Base-by-base conservation (phyloP, 177 flowering plant species). In the Vitis hybrid region DNA sequence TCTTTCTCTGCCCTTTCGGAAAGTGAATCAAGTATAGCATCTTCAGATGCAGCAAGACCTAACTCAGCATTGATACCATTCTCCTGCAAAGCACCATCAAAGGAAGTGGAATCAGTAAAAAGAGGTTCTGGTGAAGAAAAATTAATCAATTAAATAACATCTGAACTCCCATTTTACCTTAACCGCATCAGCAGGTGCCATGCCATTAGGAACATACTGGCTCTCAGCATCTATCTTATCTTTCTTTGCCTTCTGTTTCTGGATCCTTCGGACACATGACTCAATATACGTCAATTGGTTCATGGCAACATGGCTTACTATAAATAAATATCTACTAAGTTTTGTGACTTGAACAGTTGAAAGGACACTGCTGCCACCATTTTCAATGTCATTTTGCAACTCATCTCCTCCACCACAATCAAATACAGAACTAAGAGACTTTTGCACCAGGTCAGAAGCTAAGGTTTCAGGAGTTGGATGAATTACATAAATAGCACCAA, bases 41-140 rank as follows among this genome's bases (percentile, higher is more conserved):
- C 99, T 72, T 93, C 95, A 64, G 98, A 90, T 32, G 94, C 95
- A 68, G 90, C 86, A 66, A 96, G 74, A 62, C 99, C 99, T 68
- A 96, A 80, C 78, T 96, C 98, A 56, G 92, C 87, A 82, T 85
- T 93, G 62, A 96, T 93, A 60, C 86, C 82, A 70, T 72, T 79
- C 11, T 87, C 94, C 99, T 96, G 87, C 69, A 80, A 64, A 32
- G 48, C 56, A 81, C n/a, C 12, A 21, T 59, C 54, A 71, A 64
- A 69, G 15, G 61, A 24, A 57, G 8, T 40, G 46, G 6, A 5
- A 40, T 32, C 6, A 18, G 17, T 32, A 54, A 21, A 68, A 11
- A 52, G 17, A 72, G 63, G 15, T 67, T 48, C 57, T 62, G 14
- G 15, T 2, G 27, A 27, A 13, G 50, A 61, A 17, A n/a, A 48